Conservation (phyloP, 2,329 filamentous ascomycete species). For the Stagonosporopsis rhizophila region DNA sequence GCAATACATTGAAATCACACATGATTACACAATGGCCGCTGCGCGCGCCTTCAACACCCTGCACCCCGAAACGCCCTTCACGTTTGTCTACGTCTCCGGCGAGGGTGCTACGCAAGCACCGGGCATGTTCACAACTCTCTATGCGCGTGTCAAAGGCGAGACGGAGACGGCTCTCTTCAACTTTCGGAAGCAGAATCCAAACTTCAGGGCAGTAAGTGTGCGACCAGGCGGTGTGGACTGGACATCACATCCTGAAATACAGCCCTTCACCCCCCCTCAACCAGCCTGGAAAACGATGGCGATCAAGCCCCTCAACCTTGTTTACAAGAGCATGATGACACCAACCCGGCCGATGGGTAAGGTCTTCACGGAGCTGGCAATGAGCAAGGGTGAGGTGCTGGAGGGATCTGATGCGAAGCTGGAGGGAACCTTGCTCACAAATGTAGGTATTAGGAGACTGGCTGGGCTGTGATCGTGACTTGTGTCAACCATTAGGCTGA, state of each 20-base stretch:
- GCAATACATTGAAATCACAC: conserved; percentile 73
- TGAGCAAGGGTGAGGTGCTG: conserved; percentile 54
- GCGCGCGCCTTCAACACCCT: conserved; percentile 66
- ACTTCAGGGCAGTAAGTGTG: conserved; percentile 63
- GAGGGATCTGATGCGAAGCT: conserved; percentile 48
- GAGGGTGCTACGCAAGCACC: conserved; percentile 66
- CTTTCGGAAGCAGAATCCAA: conserved; percentile 54
- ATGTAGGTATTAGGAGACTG: conserved; percentile 52
- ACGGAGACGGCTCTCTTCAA: conserved; percentile 67
- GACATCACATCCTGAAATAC: conserved; percentile 50
- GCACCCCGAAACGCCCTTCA: conserved; percentile 62
- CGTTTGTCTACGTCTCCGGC: conserved; percentile 76
- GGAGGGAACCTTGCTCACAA: conserved; percentile 50
- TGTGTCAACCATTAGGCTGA: background rate
- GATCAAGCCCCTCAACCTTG: conserved; percentile 30
- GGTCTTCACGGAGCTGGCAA: conserved; percentile 58
- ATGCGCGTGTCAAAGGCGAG: conserved; percentile 71
- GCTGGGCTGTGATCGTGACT: conserved; percentile 32
- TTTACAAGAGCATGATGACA: conserved; percentile 47
- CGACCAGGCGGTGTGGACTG: conserved; percentile 68
- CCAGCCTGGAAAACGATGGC: conserved; percentile 30
- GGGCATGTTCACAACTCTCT: conserved; percentile 63
- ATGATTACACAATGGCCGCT: conserved; percentile 69
- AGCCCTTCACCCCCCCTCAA: conserved; percentile 43
- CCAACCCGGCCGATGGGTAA: conserved; percentile 58